Base-by-base conservation (phyloP, 2,329 filamentous ascomycete species). In the Chaetomiaceae sp. region DNA sequence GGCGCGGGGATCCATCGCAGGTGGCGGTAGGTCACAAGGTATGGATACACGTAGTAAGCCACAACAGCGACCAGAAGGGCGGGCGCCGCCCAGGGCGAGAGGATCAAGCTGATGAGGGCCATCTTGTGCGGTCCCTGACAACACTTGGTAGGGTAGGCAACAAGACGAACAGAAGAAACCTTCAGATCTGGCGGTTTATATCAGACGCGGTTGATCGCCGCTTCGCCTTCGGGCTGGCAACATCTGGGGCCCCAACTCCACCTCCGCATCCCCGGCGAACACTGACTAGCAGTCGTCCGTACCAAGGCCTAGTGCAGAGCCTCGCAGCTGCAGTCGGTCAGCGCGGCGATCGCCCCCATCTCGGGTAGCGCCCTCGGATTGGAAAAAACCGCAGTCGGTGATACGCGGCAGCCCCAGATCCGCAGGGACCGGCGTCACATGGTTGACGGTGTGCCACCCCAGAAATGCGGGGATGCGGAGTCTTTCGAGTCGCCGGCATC, bases 1-100 rank as follows among this genome's bases (percentile, higher is more conserved):
- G 85, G 85, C 0, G 78, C 78, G 0, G 85, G 85, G 15, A 89
- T 78, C 60, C 67, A 61, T 68, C 80, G 66, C 57, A 83, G 74
- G 54, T 70, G 64, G 4, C 65, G 47, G 54, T 72, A 76, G 20
- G 83, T 85, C 52, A 80, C 70, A 23, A 86, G 68, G 66, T 84
- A 87, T 0, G 82, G 75, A 49, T 83, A 77, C 9, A 84, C 47
- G 64, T 83, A 87, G 65, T 74, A 83, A 19, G 75, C 67, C 6
- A 78, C 56, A 2, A 83, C 61, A 29, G 78, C 63, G 6, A 75
- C 69, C 9, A 81, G 64, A n/a, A 79, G 71, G 0, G 72, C 65
- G 2, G 68, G 69, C 15, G 79, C 63, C 1, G 72, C 66, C 73
- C 73, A 80, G n/a, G 76, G 75, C 3, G 77, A 75, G 20, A 74